A percentile compares a stretch with the other conserved stretches of the same genome.
Conservation (phyloP, 179 eudicot genomes). For the Silene noctiflora region DNA sequence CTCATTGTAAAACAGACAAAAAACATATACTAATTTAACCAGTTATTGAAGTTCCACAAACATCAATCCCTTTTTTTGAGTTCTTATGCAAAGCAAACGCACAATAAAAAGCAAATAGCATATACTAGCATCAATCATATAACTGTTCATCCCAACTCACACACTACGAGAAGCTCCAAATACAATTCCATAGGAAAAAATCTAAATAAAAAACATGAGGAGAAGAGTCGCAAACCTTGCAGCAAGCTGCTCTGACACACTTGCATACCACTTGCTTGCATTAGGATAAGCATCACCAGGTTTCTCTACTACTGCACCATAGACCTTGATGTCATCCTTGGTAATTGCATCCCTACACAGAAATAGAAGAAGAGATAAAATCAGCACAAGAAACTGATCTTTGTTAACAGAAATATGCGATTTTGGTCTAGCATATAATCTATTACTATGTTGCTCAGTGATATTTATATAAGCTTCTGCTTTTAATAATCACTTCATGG, state of each 20-base stretch:
- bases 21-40: neutral
- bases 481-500: no score
- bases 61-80: neutral
- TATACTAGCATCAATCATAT: neutral
- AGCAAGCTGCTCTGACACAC: constrained; percentile 51
- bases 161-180: neutral
- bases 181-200: neutral
- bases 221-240: constrained; percentile 43
- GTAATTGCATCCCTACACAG: constrained; percentile 48
- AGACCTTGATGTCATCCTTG: constrained; percentile 89
- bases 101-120: neutral
- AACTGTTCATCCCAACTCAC: neutral
- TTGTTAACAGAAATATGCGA: no score
- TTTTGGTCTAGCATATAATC: no score
- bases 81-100: neutral
- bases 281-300: constrained; percentile 57
- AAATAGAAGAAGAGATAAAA: no score
- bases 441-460: no score
- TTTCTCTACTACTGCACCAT: constrained; percentile 55
- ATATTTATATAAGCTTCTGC: no score
- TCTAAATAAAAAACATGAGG: neutral
- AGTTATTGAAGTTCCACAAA: neutral
- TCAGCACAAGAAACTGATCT: no score
- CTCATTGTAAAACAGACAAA: neutral
- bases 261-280: constrained; percentile 72